Percentiles rank a stretch among this genome's conserved stretches.
These are phyloP conservation scores for Trichoderma atroviride DNA, from an alignment of 2,329 filamentous ascomycete genomes.

Conservation along the genomic window DNA sequence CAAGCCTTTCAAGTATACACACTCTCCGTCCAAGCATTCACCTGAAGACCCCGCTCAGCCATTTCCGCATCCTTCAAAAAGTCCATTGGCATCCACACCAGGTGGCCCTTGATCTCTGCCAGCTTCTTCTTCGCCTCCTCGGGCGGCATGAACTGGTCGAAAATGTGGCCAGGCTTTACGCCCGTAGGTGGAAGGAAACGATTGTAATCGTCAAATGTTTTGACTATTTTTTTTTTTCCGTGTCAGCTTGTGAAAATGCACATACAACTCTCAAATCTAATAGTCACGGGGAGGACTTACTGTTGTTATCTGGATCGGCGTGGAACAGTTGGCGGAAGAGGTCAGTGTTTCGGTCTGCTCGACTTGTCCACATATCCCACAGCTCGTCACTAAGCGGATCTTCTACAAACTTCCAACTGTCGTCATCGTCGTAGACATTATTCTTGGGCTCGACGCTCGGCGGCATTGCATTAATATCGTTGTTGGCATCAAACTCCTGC, in stretches of 20 bases:
- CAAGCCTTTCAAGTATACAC: constrained; percentile 66
- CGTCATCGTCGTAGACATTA: constrained; percentile 61
- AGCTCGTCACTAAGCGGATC: constrained; percentile 71
- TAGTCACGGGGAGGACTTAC: constrained; percentile 46
- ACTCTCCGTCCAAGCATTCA: constrained; percentile 87
- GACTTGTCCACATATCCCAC: constrained; percentile 68
- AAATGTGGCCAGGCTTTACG: constrained; percentile 83
- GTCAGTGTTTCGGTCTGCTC: constrained; percentile 71
- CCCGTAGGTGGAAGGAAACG: constrained; percentile 70
- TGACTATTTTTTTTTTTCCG: constrained; percentile 53
- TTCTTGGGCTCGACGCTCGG: constrained; percentile 69
- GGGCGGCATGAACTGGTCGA: constrained; percentile 74
- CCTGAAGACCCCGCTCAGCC: constrained; percentile 84
- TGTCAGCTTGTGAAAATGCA: not conserved
- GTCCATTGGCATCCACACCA: constrained; percentile 94
- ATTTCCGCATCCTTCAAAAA: constrained; percentile 84
- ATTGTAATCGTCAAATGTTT: constrained; percentile 89
- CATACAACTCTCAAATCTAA: not conserved
- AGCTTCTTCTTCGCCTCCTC: constrained; percentile 75
- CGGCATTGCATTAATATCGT: constrained; percentile 74
- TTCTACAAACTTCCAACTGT: constrained; percentile 65
- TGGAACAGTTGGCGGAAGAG: constrained; percentile 82
- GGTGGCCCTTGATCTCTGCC: constrained; percentile 78
- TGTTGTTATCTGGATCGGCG: constrained; percentile 84
- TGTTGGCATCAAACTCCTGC: constrained; percentile 67